These are phyloP conservation scores for Chlamydomonas sp. DNA, from an alignment of 139 green algal genomes.

Conservation along the genomic window DNA sequence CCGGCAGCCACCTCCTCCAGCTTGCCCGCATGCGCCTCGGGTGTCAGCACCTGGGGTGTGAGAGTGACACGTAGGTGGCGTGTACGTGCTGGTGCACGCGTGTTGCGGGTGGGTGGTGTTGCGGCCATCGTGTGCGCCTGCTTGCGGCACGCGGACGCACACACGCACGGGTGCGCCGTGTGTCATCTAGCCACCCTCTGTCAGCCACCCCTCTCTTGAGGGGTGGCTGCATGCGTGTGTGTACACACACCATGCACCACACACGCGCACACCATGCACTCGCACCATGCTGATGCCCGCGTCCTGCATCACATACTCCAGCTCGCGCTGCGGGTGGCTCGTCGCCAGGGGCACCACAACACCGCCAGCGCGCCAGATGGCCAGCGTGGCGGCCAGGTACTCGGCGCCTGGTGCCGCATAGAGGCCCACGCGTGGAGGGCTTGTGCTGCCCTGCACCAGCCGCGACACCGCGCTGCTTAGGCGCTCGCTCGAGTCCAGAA, in stretches of 20 bases:
- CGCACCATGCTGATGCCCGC: slow-evolving; percentile 44
- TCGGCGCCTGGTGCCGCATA: slow-evolving; percentile 43
- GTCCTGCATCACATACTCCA: slow-evolving; percentile 78
- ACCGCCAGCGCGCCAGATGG: slow-evolving; percentile 66
- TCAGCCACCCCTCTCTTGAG: too few species aligned
- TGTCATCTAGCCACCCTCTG: too few species aligned
- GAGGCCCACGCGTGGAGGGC: slow-evolving; percentile 33
- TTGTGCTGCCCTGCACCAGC: background rate
- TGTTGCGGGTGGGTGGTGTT: too few species aligned
- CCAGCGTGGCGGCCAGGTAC: slow-evolving; percentile 71
- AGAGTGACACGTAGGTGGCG: too few species aligned
- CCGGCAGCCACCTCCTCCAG: slow-evolving; percentile 14
- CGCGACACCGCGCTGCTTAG: background rate
- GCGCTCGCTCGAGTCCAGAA: background rate
- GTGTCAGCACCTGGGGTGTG: slow-evolving; percentile 34
- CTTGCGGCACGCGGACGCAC: too few species aligned
- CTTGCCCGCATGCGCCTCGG: slow-evolving; percentile 14
- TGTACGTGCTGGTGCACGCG: too few species aligned
- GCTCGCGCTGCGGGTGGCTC: slow-evolving; percentile 63
- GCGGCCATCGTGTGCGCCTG: too few species aligned
- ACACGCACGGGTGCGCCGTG: too few species aligned
- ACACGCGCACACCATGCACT: slow-evolving; percentile 3
- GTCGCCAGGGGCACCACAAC: slow-evolving; percentile 80
- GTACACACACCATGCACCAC: background rate
- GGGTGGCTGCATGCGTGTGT: too few species aligned